phyloP scores from a whole-genome alignment of 2,329 filamentous ascomycete genomes.

The Raffaelea arxii region DNA sequence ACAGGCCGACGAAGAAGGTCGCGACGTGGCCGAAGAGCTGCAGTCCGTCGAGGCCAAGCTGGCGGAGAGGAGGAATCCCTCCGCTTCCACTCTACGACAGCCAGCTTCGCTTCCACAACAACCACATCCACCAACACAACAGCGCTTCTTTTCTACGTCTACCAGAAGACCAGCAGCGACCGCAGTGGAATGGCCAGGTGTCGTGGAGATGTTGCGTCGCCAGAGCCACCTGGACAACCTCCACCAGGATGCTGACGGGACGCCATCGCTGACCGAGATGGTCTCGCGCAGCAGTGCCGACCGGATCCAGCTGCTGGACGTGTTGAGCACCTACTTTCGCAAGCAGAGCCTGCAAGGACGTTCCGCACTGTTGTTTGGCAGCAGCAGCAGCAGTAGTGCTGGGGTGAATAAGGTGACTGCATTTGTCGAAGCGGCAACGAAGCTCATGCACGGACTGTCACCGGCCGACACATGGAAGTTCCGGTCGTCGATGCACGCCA shows the following conservation, averaged over 20 bases:
- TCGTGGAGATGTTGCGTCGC: neutral
- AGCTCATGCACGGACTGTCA: conserved; percentile 14
- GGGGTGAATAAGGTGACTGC: neutral
- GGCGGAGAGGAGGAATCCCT: too few relatives aligned
- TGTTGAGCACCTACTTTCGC: conserved; percentile 16
- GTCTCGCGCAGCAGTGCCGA: conserved; percentile 15
- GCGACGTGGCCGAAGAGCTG: neutral
- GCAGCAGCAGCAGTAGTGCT: neutral
- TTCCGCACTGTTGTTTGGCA: too few relatives aligned
- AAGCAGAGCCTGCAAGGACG: too few relatives aligned
- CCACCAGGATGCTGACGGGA: too few relatives aligned
- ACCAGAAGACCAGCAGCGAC: conserved; percentile 7
- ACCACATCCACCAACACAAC: neutral
- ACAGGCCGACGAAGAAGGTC: conserved; percentile 6
- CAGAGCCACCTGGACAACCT: neutral
- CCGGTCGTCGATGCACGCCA: conserved; percentile 21
- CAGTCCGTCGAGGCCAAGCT: too few relatives aligned
- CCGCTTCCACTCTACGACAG: neutral
- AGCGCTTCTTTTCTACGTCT: conserved; percentile 14
- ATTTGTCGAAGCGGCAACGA: neutral
- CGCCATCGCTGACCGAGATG: too few relatives aligned
- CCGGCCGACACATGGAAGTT: conserved; percentile 23
- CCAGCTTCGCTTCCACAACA: neutral
- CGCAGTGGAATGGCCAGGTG: neutral
- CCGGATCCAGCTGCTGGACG: conserved; percentile 17